Percentiles rank a stretch among this genome's conserved stretches.
Evolutionary conservation across 2,329 filamentous ascomycete genomes (phyloP).

Genomic region (Plectosphaerella sp.): DNA sequence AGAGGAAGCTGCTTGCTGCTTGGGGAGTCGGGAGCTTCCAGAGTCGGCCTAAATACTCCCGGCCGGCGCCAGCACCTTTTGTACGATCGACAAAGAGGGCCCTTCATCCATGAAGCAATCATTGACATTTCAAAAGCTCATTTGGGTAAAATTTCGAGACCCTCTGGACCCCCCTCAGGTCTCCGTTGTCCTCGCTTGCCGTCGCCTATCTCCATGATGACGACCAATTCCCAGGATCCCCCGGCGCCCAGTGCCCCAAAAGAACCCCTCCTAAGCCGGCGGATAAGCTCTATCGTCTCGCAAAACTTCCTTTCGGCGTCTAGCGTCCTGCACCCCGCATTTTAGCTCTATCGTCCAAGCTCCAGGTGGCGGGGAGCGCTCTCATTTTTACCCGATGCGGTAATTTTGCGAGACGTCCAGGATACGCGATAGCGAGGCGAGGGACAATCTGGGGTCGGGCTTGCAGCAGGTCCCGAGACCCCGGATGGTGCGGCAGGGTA

Average conservation of each 20-base stretch:
- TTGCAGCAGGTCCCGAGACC: background rate
- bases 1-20: background rate
- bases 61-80: background rate
- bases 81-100: background rate
- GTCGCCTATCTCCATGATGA: no score
- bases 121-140: no score
- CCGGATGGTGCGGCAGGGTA: conserved; percentile 1
- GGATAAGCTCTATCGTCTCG: background rate
- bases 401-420: background rate
- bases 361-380: background rate
- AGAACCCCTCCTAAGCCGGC: no score
- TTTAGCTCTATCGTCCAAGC: conserved; percentile 3
- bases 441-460: background rate
- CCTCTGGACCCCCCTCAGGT: no score
- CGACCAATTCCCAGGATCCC: no score
- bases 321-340: conserved; percentile 2
- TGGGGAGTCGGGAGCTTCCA: background rate
- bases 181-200: no score
- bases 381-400: background rate
- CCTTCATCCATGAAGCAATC: no score
- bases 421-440: background rate
- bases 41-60: background rate
- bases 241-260: no score
- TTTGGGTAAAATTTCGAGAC: no score
- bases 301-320: background rate